Conservation (phyloP, 2,329 filamentous ascomycete genomes). For the Leptodontidium sp. region DNA sequence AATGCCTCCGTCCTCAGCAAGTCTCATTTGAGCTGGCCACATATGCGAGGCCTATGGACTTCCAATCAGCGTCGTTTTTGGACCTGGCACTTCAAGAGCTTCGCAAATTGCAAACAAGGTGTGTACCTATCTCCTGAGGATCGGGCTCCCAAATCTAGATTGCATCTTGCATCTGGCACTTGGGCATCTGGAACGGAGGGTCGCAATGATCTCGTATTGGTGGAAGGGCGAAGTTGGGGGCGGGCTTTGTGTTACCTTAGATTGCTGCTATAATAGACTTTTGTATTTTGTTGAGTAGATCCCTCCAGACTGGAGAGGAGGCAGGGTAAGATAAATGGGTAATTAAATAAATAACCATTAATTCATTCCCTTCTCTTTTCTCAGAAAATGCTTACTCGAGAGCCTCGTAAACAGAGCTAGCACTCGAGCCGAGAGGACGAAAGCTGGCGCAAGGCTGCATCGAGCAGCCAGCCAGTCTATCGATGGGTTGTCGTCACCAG, state of each 20-base stretch:
- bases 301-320: too few relatives aligned
- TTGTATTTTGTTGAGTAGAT: too few relatives aligned
- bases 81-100: background rate
- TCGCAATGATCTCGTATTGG: too few relatives aligned
- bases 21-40: background rate
- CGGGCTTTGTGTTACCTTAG: background rate
- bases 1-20: background rate
- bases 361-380: too few relatives aligned
- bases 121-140: background rate
- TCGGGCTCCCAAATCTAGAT: background rate
- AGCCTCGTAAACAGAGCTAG: too few relatives aligned
- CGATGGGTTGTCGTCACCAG: too few relatives aligned
- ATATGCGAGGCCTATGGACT: background rate
- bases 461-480: too few relatives aligned
- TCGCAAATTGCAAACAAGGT: background rate
- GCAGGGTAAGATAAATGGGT: too few relatives aligned
- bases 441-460: too few relatives aligned
- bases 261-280: background rate
- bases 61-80: background rate
- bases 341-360: too few relatives aligned
- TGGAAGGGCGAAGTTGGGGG: background rate
- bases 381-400: too few relatives aligned
- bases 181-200: background rate
- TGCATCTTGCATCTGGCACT: constrained; percentile 3
- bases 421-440: too few relatives aligned